These are phyloP conservation scores for Suhomyces chickasaworum DNA, from an alignment of 1,139 yeast genomes.

Conservation along the genomic window DNA sequence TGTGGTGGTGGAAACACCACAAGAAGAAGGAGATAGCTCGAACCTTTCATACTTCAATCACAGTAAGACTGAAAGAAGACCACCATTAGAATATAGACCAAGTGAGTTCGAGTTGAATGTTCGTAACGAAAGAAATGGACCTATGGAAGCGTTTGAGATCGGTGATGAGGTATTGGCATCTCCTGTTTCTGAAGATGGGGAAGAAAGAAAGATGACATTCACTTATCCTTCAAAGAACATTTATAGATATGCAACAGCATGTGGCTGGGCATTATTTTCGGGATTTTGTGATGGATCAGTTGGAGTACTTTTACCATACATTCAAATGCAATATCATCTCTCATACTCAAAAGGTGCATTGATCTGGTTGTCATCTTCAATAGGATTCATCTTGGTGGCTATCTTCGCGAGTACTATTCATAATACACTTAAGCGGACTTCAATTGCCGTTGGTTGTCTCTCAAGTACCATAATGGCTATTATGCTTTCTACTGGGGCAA, in stretches of 20 bases:
- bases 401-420: constrained; percentile 35
- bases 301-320: constrained; percentile 45
- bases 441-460: constrained; percentile 36
- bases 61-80: constrained; percentile 12
- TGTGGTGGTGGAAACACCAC: constrained; percentile 11
- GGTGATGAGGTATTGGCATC: background rate
- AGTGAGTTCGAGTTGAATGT: constrained; percentile 10
- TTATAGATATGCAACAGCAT: constrained; percentile 41
- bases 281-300: constrained; percentile 44
- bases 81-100: constrained; percentile 14
- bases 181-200: background rate
- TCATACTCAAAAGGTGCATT: constrained; percentile 46
- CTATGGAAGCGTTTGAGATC: constrained; percentile 7
- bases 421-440: constrained; percentile 39
- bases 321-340: constrained; percentile 40
- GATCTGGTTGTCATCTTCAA: constrained; percentile 47
- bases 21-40: constrained; percentile 5
- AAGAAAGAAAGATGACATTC: constrained; percentile 23
- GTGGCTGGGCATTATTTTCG: constrained; percentile 37
- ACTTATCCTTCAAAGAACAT: constrained; percentile 43
- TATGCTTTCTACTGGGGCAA: constrained; percentile 36
- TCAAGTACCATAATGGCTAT: constrained; percentile 41
- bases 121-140: background rate
- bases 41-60: constrained; percentile 8
- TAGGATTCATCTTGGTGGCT: constrained; percentile 44